These are phyloP conservation scores for Pholiota adiposa DNA, from an alignment of 1,284 basidiomycete genomes.

Conservation along the genomic window DNA sequence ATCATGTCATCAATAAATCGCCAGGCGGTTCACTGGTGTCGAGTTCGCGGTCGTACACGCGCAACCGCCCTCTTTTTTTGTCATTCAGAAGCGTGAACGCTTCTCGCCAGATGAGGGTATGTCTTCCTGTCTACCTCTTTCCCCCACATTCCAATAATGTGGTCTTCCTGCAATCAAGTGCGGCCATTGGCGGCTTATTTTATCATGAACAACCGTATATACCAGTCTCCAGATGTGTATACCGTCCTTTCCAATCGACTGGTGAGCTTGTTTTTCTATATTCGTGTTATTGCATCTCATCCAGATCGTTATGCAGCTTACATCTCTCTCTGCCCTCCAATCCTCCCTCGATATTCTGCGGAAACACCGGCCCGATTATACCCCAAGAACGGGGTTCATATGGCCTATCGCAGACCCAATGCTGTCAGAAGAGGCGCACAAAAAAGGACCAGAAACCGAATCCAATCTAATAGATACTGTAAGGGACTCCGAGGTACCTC, in stretches of 20 bases:
- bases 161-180: conserved; percentile 43
- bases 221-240: conserved; percentile 84
- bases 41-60: conserved; percentile 84
- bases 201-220: conserved; percentile 84
- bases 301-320: conserved; percentile 51
- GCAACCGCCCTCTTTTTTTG: conserved; percentile 77
- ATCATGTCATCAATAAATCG: conserved; percentile 14
- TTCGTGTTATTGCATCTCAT: conserved; percentile 6
- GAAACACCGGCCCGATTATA: conserved; percentile 73
- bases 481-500: conserved; percentile 27
- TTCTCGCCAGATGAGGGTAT: conserved; percentile 79
- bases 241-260: conserved; percentile 81
- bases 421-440: conserved; percentile 50
- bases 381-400: conserved; percentile 77
- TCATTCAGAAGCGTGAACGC: conserved; percentile 85
- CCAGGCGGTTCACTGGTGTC: conserved; percentile 79
- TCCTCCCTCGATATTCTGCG: conserved; percentile 73
- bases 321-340: conserved; percentile 73
- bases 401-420: conserved; percentile 75
- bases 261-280: conserved; percentile 43
- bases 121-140: conserved; percentile 19
- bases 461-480: conserved; percentile 30
- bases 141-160: conserved; percentile 10
- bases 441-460: conserved; percentile 36
- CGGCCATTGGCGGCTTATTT: conserved; percentile 81